Percentiles rank a stretch among this genome's conserved stretches.
Conservation (phyloP, 2,329 filamentous ascomycete species). For the Fusarium transvaalense region DNA sequence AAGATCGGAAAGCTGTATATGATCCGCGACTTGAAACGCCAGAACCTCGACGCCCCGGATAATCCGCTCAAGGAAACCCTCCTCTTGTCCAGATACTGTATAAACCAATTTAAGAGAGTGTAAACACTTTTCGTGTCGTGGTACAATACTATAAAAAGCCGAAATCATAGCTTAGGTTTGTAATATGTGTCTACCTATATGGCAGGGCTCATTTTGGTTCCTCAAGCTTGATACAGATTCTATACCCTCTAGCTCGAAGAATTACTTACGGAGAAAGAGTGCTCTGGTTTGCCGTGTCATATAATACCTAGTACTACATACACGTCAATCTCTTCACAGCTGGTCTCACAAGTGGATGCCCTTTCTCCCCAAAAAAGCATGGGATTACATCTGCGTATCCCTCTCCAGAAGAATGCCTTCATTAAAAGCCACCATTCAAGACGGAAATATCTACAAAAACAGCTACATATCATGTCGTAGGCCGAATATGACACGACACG, state of each 20-base stretch:
- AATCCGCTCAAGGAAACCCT: too few relatives aligned
- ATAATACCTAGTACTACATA: neutral
- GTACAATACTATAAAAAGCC: too few relatives aligned
- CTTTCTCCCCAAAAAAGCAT: neutral
- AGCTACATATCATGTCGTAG: slow-evolving; percentile 2
- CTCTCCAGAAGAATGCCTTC: neutral
- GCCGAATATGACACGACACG: slow-evolving; percentile 17
- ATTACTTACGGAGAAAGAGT: neutral
- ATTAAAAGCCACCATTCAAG: neutral
- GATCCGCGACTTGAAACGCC: too few relatives aligned
- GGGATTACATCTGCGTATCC: neutral
- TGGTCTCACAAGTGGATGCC: neutral
- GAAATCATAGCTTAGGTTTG: too few relatives aligned
- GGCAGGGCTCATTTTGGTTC: too few relatives aligned
- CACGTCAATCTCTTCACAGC: too few relatives aligned
- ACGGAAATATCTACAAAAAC: slow-evolving; percentile 12
- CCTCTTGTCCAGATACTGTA: too few relatives aligned
- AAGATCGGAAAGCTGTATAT: neutral
- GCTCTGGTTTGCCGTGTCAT: neutral
- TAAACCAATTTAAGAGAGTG: too few relatives aligned
- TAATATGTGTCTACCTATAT: too few relatives aligned
- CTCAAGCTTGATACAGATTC: too few relatives aligned
- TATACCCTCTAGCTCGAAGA: neutral
- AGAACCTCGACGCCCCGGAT: too few relatives aligned
- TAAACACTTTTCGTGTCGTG: too few relatives aligned